Evolutionary conservation across 2,329 filamentous ascomycete species (phyloP), one percentile per base, ranked within the genome.

Genomic region (Ambrosiella xylebori): DNA sequence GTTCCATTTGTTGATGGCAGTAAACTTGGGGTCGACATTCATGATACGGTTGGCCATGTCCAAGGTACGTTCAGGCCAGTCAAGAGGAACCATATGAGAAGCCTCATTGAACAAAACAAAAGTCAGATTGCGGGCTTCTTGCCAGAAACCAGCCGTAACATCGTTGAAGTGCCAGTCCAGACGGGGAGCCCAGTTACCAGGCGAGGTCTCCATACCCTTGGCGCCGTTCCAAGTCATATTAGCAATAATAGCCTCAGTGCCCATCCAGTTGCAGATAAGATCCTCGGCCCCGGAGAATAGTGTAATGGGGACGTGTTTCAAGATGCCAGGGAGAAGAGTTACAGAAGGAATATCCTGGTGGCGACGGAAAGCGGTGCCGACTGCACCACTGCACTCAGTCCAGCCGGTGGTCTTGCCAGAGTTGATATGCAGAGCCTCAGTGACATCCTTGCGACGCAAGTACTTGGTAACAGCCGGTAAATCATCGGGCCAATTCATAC

Each of bases 1-100:
- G 59, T 55, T 37, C 41, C 44, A 58, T 8, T 38, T 53, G 68
- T 95, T 86, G 0, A 83, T 79, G 55, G 88, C 90, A 63, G 96
- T 94, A 66, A 80, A 85, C 64, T 81, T 85, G 63, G 97, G 94
- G 67, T 97, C 89, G 45, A 98, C 88, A 54, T 82, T 81, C 78
- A 97, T 88, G 72, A 98, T 95, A 45, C 93, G 86, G 70, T 98
- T 91, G 13, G 98, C 81, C 93, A 98, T 98, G 68, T 97, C 93
- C 61, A 91, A 81, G 17, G 84, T 86, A 61, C 89, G 84, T 53
- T 88, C 82, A 1, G 91, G 84, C 65, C 86, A 86, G 70, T 98
- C 91, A 66, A 93, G 97, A 0, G 93, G 94, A 1, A 98, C 93
- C 93, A 98, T 98, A 70, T 98, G 93, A 54, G 87, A 95, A 13